phyloP scores from a whole-genome alignment of 768 basidiomycete species.

The Mycena capillaripes region DNA sequence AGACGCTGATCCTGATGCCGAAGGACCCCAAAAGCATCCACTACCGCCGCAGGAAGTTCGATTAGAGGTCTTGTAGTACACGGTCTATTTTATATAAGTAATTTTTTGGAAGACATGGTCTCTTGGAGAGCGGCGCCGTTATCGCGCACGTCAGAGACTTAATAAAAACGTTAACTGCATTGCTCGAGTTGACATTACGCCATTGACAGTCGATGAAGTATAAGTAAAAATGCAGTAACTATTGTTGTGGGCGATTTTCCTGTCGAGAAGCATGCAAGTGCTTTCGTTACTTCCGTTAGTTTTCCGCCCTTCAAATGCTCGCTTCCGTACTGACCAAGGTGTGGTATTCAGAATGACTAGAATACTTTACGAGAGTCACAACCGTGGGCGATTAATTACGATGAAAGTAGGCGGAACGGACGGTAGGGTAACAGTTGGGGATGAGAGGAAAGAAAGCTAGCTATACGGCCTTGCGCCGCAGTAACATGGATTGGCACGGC shows the following conservation, averaged over 20 bases:
- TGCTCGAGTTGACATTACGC: too few species aligned
- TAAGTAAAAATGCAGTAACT: too few species aligned
- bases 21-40: slow-evolving; percentile 74
- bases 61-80: slow-evolving; percentile 46
- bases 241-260: too few species aligned
- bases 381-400: slow-evolving; percentile 9
- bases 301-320: slow-evolving; percentile 30
- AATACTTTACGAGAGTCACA: slow-evolving; percentile 14
- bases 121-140: background rate
- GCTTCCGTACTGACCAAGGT: slow-evolving; percentile 8
- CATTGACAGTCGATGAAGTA: too few species aligned
- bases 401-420: background rate
- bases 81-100: slow-evolving; percentile 10
- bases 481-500: background rate
- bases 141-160: background rate
- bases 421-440: background rate
- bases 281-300: background rate
- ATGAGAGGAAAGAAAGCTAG: background rate
- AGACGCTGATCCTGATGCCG: slow-evolving; percentile 97
- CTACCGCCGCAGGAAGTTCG: slow-evolving; percentile 76
- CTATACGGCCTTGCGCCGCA: slow-evolving; percentile 13
- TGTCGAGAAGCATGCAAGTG: background rate
- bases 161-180: too few species aligned
- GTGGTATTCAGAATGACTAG: background rate
- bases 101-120: background rate